These are phyloP conservation scores for Talaromyces islandicus DNA, from an alignment of 2,329 filamentous ascomycete species.

Conservation along the genomic window DNA sequence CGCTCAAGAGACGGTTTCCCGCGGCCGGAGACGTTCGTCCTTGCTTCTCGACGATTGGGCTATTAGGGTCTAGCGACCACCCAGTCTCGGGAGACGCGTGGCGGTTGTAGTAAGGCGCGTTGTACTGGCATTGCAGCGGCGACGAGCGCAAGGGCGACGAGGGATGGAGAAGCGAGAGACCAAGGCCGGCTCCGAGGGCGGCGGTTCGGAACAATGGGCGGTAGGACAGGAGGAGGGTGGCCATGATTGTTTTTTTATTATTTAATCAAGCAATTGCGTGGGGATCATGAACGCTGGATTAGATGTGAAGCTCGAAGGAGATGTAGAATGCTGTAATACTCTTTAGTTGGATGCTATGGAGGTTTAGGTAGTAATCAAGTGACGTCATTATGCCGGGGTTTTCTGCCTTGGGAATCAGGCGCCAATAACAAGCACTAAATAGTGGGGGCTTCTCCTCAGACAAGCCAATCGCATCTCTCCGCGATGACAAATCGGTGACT, in stretches of 20 bases:
- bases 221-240: neutral
- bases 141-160: conserved; percentile 27
- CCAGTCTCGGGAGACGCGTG: conserved; percentile 15
- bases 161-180: conserved; percentile 29
- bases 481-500: neutral
- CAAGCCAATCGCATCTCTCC: neutral
- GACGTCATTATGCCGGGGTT: neutral
- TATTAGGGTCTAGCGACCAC: conserved; percentile 21
- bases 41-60: conserved; percentile 19
- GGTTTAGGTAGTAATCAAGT: neutral
- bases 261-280: neutral
- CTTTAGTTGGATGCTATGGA: too few relatives aligned
- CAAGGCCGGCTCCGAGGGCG: conserved; percentile 27
- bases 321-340: neutral
- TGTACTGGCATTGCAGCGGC: conserved; percentile 34
- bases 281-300: neutral
- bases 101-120: conserved; percentile 18
- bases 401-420: neutral
- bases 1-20: conserved; percentile 21
- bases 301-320: neutral
- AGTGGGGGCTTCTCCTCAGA: neutral
- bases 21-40: conserved; percentile 12
- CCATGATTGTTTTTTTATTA: neutral
- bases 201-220: conserved; percentile 15
- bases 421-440: neutral